Conservation (phyloP, 352 stramenopile species). For the Hyaloperonospora arabidopsidis region DNA sequence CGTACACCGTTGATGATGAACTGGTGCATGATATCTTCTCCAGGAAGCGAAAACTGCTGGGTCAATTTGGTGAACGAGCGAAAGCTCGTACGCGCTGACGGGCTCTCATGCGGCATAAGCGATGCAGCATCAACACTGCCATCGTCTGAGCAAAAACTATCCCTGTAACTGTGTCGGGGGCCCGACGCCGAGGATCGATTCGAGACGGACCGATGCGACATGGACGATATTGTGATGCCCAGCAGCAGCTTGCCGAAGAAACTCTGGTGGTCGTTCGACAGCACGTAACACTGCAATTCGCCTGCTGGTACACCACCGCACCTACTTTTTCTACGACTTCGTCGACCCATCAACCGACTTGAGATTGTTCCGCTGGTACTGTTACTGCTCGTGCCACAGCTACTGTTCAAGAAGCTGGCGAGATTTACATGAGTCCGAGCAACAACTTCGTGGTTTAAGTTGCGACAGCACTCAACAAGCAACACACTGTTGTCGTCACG, state of each 20-base stretch:
- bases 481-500: slow-evolving; percentile 81
- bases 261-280: slow-evolving; percentile 77
- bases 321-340: slow-evolving; percentile 18
- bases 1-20: slow-evolving; percentile 84
- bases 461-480: slow-evolving; percentile 73
- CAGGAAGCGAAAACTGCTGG: slow-evolving; percentile 21
- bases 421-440: slow-evolving; percentile 76
- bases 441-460: slow-evolving; percentile 69
- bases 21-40: slow-evolving; percentile 80
- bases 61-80: slow-evolving; percentile 37
- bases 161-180: slow-evolving; percentile 23
- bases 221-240: slow-evolving; percentile 51
- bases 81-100: slow-evolving; percentile 25
- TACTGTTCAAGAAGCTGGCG: slow-evolving; percentile 66
- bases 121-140: slow-evolving; percentile 15
- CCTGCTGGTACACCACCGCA: slow-evolving; percentile 17
- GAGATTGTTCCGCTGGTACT: slow-evolving; percentile 17
- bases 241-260: slow-evolving; percentile 79
- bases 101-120: slow-evolving; percentile 18
- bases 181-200: slow-evolving; percentile 27
- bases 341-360: slow-evolving; percentile 22
- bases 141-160: slow-evolving; percentile 31
- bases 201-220: slow-evolving; percentile 44
- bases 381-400: slow-evolving; percentile 9
- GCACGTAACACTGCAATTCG: slow-evolving; percentile 59